Conservation (phyloP, 2,329 filamentous ascomycete genomes). For the Ploettnerulaceae sp. region DNA sequence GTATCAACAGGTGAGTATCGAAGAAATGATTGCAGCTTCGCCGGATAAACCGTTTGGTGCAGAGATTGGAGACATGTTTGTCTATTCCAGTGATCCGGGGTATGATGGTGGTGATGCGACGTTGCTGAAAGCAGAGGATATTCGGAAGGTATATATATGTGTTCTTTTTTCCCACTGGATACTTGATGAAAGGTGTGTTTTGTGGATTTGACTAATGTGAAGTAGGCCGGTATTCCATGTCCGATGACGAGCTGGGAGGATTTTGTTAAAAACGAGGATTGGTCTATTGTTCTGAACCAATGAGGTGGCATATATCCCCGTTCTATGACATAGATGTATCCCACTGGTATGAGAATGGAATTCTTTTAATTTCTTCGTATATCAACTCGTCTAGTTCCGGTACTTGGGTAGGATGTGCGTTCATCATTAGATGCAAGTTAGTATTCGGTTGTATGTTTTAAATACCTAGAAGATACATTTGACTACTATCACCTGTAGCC, state of each 20-base stretch:
- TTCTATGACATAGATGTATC: too few species aligned
- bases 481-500: too few species aligned
- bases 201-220: too few species aligned
- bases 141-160: constrained; percentile 10
- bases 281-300: constrained; percentile 29
- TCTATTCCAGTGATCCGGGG: constrained; percentile 28
- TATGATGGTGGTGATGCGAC: constrained; percentile 35
- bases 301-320: too few species aligned
- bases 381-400: too few species aligned
- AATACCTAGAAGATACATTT: too few species aligned
- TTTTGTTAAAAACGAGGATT: constrained; percentile 18
- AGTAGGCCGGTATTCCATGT: constrained; percentile 30
- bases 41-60: constrained; percentile 23
- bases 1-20: constrained; percentile 14
- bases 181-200: too few species aligned
- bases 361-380: too few species aligned
- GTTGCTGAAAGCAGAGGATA: constrained; percentile 22
- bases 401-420: too few species aligned
- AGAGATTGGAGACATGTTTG: constrained; percentile 35
- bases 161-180: not conserved
- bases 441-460: too few species aligned
- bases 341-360: too few species aligned
- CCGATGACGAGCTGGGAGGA: constrained; percentile 18
- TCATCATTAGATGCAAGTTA: too few species aligned
- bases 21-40: constrained; percentile 31